phyloP scores from a whole-genome alignment of 169 alveolate genomes.

The Cryptosporidium canis region DNA sequence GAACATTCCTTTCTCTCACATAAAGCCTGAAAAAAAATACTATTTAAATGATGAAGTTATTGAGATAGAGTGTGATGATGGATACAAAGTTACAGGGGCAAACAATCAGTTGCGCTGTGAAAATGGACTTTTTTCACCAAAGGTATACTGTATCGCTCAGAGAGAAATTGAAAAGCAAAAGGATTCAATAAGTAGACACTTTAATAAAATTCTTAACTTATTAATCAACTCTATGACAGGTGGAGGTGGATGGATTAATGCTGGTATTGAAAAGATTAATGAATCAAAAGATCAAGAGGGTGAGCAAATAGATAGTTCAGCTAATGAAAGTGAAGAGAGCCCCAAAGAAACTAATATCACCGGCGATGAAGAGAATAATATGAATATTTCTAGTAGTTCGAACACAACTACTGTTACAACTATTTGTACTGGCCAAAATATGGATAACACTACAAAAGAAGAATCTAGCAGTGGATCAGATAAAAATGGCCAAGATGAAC shows the following conservation, averaged over 20 bases:
- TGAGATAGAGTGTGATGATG: constrained; percentile 36
- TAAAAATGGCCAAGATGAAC: background rate
- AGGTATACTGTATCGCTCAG: constrained; percentile 54
- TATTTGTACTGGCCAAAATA: background rate
- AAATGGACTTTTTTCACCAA: constrained; percentile 58
- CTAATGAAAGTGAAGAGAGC: background rate
- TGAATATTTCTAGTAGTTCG: background rate
- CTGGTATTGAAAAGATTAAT: constrained; percentile 18
- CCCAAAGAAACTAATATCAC: background rate
- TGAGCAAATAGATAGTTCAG: background rate
- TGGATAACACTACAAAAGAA: background rate
- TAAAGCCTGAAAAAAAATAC: constrained; percentile 42
- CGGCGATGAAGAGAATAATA: background rate
- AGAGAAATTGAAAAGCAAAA: constrained; percentile 47
- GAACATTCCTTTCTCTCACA: constrained; percentile 38
- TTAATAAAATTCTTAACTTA: constrained; percentile 30
- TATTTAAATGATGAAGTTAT: constrained; percentile 38
- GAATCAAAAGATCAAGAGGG: background rate
- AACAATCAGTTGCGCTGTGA: constrained; percentile 21
- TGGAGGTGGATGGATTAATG: constrained; percentile 38
- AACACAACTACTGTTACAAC: background rate
- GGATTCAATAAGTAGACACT: constrained; percentile 35
- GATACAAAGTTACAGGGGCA: constrained; percentile 61
- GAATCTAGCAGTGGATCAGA: background rate
- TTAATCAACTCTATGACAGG: constrained; percentile 48